These are phyloP conservation scores for Plantago major DNA, from an alignment of 257 asterid species.

Conservation along the genomic window DNA sequence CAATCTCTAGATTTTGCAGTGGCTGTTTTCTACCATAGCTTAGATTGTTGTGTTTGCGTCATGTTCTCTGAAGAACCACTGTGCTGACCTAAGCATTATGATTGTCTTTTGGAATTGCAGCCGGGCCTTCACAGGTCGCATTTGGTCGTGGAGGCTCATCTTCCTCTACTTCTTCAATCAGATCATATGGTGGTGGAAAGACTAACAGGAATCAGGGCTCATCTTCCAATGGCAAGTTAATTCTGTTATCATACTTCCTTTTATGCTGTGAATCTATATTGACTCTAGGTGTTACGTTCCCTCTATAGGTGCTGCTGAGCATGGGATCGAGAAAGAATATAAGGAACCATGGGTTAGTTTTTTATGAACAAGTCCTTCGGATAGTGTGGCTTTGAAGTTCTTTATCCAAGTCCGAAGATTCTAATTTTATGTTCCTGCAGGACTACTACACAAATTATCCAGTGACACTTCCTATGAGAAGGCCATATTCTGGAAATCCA, in stretches of 20 bases:
- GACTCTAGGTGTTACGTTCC: constrained; percentile 14
- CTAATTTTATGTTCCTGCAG: constrained; percentile 28
- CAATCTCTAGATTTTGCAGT: too few relatives aligned
- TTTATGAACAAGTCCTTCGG: constrained; percentile 4
- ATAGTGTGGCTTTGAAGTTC: not conserved
- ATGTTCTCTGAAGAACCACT: not conserved
- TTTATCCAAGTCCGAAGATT: constrained; percentile 3
- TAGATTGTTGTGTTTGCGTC: not conserved
- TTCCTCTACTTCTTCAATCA: constrained; percentile 28
- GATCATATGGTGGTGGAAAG: constrained; percentile 34
- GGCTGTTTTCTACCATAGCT: too few relatives aligned
- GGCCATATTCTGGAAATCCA: constrained; percentile 93
- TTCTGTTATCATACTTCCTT: constrained; percentile 13
- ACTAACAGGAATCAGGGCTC: constrained; percentile 21
- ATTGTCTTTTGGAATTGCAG: constrained; percentile 32
- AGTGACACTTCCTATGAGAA: constrained; percentile 61
- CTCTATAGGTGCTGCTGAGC: constrained; percentile 36
- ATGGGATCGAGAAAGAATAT: constrained; percentile 53
- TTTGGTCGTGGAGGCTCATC: constrained; percentile 56
- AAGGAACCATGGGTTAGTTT: constrained; percentile 84
- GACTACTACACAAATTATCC: constrained; percentile 75
- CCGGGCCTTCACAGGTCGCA: constrained; percentile 43
- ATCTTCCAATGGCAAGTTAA: constrained; percentile 44
- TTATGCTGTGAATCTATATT: not conserved
- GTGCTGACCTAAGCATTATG: not conserved